Evolutionary conservation across 192 early-diverging fungal genomes (phyloP), one percentile per base, ranked within the genome.

Genomic region (Gorgonomyces haynaldii): DNA sequence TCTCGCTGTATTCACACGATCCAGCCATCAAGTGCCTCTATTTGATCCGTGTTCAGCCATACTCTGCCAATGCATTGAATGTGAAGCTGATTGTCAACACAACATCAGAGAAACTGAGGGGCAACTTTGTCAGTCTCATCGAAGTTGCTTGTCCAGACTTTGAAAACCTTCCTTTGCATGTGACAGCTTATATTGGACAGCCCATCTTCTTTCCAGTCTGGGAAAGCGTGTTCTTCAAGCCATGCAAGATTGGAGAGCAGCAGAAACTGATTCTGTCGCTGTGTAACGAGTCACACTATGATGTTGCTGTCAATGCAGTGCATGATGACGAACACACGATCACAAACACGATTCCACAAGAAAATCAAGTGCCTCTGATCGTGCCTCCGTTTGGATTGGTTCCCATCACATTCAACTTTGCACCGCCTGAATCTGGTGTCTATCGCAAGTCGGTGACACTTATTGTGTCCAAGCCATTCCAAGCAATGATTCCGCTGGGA

Each of bases 81-180:
- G 56, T 79, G n/a, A 32, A 36, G n/a, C 54, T 79, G 17, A 50
- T 45, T 6, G 21, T 63, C 23, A 44, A 42, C 4, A 61, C 60
- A 24, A 28, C 48, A 22, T 20, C 37, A 4, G 9, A 17, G 2
- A 47, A 46, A 15, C 16, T 65, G 7, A 40, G 29, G 28, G 70
- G 72, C 1, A 69, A 66, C 42, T 35, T 72, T n/a, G 52, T 34
- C 35, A 65, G 67, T 3, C 64, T 61, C 2, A 70, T 79, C 10
- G 72, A 77, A 51, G 58, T 76, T 9, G 64, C 72, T 19, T 79
- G 76, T 42, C 72, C 69, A n/a, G 76, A 73, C 41, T 79, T 79
- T 53, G 66, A 77, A 48, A 72, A 72, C 34, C 67, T 76, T 32
- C 70, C 66, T 5, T 32, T 77, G 4, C 56, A 60, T 25, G 58